Percentiles rank a stretch among this genome's conserved stretches.
These are phyloP conservation scores for Stagonosporopsis vannaccii DNA, from an alignment of 2,329 filamentous ascomycete species.

Conservation along the genomic window DNA sequence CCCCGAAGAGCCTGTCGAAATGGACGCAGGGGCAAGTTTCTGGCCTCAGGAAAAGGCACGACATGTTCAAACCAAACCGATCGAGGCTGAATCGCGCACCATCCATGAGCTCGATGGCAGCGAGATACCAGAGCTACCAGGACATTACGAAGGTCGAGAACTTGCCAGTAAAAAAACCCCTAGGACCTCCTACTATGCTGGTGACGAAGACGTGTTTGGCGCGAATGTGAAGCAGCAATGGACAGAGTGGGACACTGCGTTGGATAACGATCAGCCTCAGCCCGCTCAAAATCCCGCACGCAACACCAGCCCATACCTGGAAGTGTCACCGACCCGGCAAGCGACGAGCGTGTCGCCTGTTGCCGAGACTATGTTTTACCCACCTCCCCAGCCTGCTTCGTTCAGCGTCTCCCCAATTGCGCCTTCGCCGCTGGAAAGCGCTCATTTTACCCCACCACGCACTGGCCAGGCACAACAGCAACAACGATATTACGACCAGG, in stretches of 20 bases:
- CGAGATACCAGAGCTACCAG: conserved; percentile 31
- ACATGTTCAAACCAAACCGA: conserved; percentile 17
- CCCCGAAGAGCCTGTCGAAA: conserved; percentile 12
- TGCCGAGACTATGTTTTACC: background rate
- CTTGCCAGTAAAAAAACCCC: conserved; percentile 15
- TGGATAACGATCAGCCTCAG: conserved; percentile 12
- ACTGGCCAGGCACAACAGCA: conserved; percentile 2
- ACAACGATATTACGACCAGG: conserved; percentile 11
- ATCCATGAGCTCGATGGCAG: conserved; percentile 35
- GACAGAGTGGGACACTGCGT: conserved; percentile 16
- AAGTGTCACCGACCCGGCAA: conserved; percentile 1
- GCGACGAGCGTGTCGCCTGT: conserved; percentile 5
- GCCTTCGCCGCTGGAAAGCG: conserved; percentile 18
- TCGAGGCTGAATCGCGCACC: conserved; percentile 30
- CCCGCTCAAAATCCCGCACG: background rate
- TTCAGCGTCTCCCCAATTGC: conserved; percentile 20
- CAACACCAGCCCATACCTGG: conserved; percentile 6
- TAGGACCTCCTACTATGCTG: conserved; percentile 9
- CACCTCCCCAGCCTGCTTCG: conserved; percentile 9
- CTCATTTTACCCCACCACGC: conserved; percentile 13
- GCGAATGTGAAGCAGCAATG: conserved; percentile 17
- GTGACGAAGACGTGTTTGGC: conserved; percentile 19
- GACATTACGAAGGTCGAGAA: conserved; percentile 25
- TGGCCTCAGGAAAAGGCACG: conserved; percentile 25
- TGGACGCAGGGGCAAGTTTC: conserved; percentile 2